Evolutionary conservation across 129 eudicot genomes (phyloP), one percentile per base, ranked within the genome.

Genomic region (Flaveria linearis): DNA sequence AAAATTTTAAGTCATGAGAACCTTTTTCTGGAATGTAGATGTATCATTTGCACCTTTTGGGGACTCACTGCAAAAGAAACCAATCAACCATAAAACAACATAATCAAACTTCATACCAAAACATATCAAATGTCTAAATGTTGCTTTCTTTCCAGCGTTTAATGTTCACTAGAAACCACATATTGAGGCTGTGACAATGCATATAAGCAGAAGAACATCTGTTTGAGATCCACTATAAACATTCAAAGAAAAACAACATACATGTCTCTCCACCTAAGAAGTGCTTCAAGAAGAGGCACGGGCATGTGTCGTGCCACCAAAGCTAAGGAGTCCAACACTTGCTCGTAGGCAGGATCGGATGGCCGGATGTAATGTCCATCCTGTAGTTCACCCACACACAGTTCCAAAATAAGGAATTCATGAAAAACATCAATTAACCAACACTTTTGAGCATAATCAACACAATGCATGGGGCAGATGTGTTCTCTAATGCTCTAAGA

Each of bases 1-100:
- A 45, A 28, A 46, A 30, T 36, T 5, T 76, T 26, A 57, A 61
- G 66, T 69, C 65, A 25, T 46, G 43, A 84, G 15, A 84, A 92
- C 98, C 98, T 92, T 92, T 80, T 92, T 90, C 49, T 88, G 96
- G 74, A 92, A 86, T 18, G 96, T 85, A 69, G 92, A 92, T 62
- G 96, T 88, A 86, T 92, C 96, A 80, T 92, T 85, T 67, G 90
- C 98, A 69, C 94, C 96, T 86, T 92, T 92, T 30, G 98, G 96
- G 69, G 96, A 90, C 81, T 92, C 98, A 71, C 98, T 92, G 89
- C 92, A 86, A 76, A 73, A 72, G 39, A 80, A 70, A 17, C 43
- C 51, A 73, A 72, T 26, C 77, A 70, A 14, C 43, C 51, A 62
- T 63, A 76, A 71, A 71, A 64, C 15, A 72, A 39, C 68, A 71